A percentile compares a stretch with the other conserved stretches of the same genome.
Conservation (phyloP, 495 filamentous ascomycete genomes). For the Penicillium longicatenatum region DNA sequence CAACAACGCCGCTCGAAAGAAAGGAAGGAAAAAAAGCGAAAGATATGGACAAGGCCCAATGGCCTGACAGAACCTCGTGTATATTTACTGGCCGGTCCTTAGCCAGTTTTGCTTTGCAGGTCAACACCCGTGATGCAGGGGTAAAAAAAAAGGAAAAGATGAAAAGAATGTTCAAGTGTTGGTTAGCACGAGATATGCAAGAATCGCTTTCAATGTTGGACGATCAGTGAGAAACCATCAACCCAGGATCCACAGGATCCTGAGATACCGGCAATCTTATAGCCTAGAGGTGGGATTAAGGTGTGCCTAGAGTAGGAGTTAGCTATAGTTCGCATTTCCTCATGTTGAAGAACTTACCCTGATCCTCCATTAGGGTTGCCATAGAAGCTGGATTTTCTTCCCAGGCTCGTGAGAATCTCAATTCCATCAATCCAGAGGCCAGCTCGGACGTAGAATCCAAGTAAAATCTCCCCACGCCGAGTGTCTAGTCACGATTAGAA, state of each 20-base stretch:
- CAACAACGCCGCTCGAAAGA: conserved; percentile 19
- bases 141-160: conserved; percentile 8
- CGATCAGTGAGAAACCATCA: conserved; percentile 86
- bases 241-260: conserved; percentile 83
- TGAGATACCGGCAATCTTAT: conserved; percentile 82
- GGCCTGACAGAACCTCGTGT: conserved; percentile 13
- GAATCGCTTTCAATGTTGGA: conserved; percentile 57
- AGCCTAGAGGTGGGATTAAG: conserved; percentile 86
- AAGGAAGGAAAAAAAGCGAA: conserved; percentile 9
- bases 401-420: conserved; percentile 85
- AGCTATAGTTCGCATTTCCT: not conserved
- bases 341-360: conserved; percentile 59
- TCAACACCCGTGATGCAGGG: conserved; percentile 4
- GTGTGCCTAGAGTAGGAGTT: conserved; percentile 62
- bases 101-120: conserved; percentile 11
- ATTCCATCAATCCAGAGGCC: conserved; percentile 88
- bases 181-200: not conserved
- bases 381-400: conserved; percentile 80
- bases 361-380: conserved; percentile 82
- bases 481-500: conserved; percentile 59
- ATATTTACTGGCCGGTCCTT: conserved; percentile 21
- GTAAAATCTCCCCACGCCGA: conserved; percentile 79
- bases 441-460: conserved; percentile 83
- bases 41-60: conserved; percentile 24
- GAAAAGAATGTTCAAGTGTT: not conserved